Conservation (phyloP, 441 rosid genomes). For the Pelargonium cotyledonis region DNA sequence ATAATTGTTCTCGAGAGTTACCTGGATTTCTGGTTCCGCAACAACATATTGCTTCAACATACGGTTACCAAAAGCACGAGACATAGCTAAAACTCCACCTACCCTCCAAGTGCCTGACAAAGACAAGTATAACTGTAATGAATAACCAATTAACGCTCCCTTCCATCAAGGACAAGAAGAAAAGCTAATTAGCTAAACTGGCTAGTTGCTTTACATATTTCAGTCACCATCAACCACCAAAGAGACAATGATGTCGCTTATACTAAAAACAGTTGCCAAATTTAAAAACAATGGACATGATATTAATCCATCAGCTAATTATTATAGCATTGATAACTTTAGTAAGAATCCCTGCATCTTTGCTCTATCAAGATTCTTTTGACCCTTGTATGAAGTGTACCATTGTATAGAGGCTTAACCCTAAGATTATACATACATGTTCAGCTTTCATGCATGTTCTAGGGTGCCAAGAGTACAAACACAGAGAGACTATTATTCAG, state of each 20-base stretch:
- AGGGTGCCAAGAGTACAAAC: neutral
- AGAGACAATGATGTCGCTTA: neutral
- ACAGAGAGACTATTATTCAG: neutral
- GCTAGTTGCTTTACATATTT: neutral
- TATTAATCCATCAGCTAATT: too few species aligned
- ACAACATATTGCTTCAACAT: slow-evolving; percentile 96
- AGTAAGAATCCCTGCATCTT: too few species aligned
- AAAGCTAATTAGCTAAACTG: neutral
- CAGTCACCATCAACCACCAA: neutral
- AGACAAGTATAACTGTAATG: slow-evolving; percentile 15
- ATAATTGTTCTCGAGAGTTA: slow-evolving; percentile 21
- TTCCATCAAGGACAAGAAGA: neutral
- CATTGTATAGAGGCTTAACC: neutral
- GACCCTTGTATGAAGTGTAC: neutral
- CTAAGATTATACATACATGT: neutral
- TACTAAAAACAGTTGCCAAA: neutral
- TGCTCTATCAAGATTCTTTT: neutral
- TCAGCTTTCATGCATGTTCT: neutral
- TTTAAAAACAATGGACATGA: neutral
- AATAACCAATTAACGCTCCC: neutral
- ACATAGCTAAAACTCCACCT: slow-evolving; percentile 96
- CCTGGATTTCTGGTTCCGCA: slow-evolving; percentile 99
- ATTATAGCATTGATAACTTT: too few species aligned
- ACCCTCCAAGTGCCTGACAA: slow-evolving; percentile 95
- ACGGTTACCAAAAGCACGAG: slow-evolving; percentile 96